Evolutionary conservation across 768 basidiomycete species (phyloP), one percentile per base, ranked within the genome.

Genomic region (Russula olivacea): DNA sequence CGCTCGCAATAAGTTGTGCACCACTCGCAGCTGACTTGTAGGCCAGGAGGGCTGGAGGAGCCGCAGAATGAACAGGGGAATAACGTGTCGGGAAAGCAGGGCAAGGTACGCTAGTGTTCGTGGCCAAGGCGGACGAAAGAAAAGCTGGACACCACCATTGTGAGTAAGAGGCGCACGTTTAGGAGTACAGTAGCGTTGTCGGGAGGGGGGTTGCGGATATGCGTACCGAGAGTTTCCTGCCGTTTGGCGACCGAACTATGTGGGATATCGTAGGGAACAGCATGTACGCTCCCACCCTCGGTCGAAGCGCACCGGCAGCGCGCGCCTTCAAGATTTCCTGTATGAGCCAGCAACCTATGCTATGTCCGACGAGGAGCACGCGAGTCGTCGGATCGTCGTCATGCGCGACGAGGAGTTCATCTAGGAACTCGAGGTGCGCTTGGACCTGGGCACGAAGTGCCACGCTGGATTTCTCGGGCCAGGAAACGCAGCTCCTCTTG

Each of bases 181-280:
- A n/a, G n/a, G n/a, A n/a, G n/a, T n/a, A n/a, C n/a, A n/a, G n/a
- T n/a, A n/a, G n/a, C n/a, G n/a, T n/a, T n/a, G n/a, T n/a, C n/a
- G n/a, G n/a, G n/a, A n/a, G n/a, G 28, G 28, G 2, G 28, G 28
- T 28, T 30, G 60, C 6, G 15, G 11, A 41, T 25, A 32, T 48
- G 77, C 85, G 69, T 67, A 88, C 87, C 53, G 80, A 82, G 28
- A 91, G 72, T 21, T 65, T 73, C 41, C 73, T 76, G 2, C 88
- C 90, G 66, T 88, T 88, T 3, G 87, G 87, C 0, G 87, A 86
- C 15, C 74, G 68, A 3, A 76, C 80, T 30, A 94, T 86, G 69
- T 85, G 74, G 2, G 80, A 79, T 38, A 91, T 75, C 0, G 89
- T 83, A 0, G 90, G 91, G 72, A 87, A 89, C 9, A 94, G 76